phyloP scores from a whole-genome alignment of 208 protist species.

The Strigomonas culicis region DNA sequence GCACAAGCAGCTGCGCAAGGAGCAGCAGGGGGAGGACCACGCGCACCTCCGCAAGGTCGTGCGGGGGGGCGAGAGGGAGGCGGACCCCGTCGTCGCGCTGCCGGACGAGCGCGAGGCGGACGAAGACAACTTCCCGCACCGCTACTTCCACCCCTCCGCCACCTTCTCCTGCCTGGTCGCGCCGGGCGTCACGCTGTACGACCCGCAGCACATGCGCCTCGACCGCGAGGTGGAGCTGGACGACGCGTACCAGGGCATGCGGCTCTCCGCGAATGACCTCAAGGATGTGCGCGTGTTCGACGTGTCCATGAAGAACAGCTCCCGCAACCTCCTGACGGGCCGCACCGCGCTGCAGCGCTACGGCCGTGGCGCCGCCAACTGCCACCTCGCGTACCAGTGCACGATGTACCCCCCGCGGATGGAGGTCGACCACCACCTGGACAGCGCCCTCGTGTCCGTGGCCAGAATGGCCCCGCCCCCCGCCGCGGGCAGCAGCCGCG shows the following conservation, averaged over 20 bases:
- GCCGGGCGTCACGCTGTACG: conserved; percentile 44
- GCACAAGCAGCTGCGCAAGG: neutral
- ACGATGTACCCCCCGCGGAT: conserved; percentile 72
- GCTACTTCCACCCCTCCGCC: conserved; percentile 67
- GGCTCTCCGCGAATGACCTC: conserved; percentile 55
- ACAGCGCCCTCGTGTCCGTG: conserved; percentile 49
- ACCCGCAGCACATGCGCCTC: conserved; percentile 41
- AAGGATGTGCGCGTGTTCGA: conserved; percentile 66
- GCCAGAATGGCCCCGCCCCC: neutral
- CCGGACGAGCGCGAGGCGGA: conserved; percentile 59
- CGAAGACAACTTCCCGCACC: conserved; percentile 82
- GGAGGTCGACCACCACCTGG: conserved; percentile 54
- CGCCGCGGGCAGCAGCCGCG: neutral
- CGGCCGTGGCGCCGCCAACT: conserved; percentile 51
- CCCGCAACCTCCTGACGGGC: conserved; percentile 62
- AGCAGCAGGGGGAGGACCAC: neutral
- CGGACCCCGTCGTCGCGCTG: neutral
- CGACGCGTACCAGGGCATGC: conserved; percentile 52
- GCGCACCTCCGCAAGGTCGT: neutral
- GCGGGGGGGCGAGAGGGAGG: conserved; percentile 9
- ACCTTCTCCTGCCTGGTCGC: conserved; percentile 56
- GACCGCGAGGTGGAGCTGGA: conserved; percentile 63
- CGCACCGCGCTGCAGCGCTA: conserved; percentile 60
- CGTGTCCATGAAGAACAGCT: conserved; percentile 69
- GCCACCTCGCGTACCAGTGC: conserved; percentile 63